Percentiles rank a stretch among this genome's conserved stretches.
phyloP scores from a whole-genome alignment of 345 rosid genomes.

The Hibiscus syriacus region DNA sequence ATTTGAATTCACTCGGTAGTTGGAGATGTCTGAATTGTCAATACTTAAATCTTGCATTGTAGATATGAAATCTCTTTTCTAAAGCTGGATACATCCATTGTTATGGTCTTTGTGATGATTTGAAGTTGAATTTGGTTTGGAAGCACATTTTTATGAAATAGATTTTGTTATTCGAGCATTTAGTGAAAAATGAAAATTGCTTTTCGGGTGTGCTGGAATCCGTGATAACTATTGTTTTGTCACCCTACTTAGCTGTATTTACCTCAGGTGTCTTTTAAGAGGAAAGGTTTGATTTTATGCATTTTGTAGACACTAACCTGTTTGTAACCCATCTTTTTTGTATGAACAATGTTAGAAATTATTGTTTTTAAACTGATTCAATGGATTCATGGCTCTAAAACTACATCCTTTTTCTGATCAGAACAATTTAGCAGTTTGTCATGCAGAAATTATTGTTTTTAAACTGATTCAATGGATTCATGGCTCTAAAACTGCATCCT shows the following conservation, averaged over 20 bases:
- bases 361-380: not conserved
- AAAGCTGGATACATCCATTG: not conserved
- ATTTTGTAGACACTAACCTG: too few species aligned
- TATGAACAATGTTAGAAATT: not conserved
- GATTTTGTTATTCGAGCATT: not conserved
- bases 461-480: slow-evolving; percentile 9
- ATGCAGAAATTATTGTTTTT: not conserved
- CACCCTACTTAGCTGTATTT: not conserved
- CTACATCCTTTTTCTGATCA: not conserved
- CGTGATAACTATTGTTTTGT: not conserved
- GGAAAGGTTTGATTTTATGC: not conserved
- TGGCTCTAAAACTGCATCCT: not conserved
- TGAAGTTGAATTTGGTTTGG: too few species aligned
- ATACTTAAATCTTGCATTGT: not conserved
- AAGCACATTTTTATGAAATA: not conserved
- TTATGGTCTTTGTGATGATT: too few species aligned
- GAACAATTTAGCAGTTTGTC: not conserved
- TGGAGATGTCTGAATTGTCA: not conserved
- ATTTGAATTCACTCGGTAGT: not conserved
- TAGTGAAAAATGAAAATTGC: too few species aligned
- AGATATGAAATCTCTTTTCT: not conserved
- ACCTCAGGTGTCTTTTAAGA: not conserved
- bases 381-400: slow-evolving; percentile 9
- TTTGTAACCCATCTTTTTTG: too few species aligned
- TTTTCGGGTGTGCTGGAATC: too few species aligned